Base-by-base conservation (phyloP, 192 early-diverging fungal species). In the Backusella sp. region DNA sequence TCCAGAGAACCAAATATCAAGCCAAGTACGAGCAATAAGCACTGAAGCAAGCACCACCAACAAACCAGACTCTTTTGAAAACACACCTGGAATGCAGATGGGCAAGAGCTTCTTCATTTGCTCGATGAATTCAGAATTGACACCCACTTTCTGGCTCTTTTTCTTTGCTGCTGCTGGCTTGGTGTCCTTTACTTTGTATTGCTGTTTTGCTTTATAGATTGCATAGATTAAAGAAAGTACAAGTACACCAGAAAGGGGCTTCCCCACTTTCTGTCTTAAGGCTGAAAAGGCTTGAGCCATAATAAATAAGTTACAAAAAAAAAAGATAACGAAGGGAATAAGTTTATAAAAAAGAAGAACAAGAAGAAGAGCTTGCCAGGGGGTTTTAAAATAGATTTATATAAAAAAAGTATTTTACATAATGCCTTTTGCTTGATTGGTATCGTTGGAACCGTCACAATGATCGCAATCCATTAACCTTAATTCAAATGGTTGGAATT, bases 1-100 rank as follows among this genome's bases (percentile, higher is more conserved):
- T 34, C 80, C 86, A n/a, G 88, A 88, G 70, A 89, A 73, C 84
- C 86, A 90, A 53, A 90, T 88, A 79, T 88, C 88, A 30, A 90
- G 77, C 88, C 82, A 88, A 7, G 89, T 90, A 78, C 89, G 83
- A 30, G 84, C 86, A 71, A 90, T 86, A 68, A 90, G 62, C 1
- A 90, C 84, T 6, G 82, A 76, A 36, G 88, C 84, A n/a, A 89
- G 77, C 49, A 78, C 68, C 26, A 77, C 69, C 8, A 90, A 72
- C 14, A 90, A 41, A 8, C 75, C 81, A 2, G 85, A 37, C 66
- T 90, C 89, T 37, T 87, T 89, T 34, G 85, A 34, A 46, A 23
- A 15, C n/a, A 62, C 72, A 81, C 84, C 84, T 30, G 90, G 90
- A 73, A 91, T 86, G 62, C 87, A 87, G 46, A 91, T 88, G 21